Conservation (phyloP, 2,329 filamentous ascomycete species). For the Myriosclerotinia duriaeana region DNA sequence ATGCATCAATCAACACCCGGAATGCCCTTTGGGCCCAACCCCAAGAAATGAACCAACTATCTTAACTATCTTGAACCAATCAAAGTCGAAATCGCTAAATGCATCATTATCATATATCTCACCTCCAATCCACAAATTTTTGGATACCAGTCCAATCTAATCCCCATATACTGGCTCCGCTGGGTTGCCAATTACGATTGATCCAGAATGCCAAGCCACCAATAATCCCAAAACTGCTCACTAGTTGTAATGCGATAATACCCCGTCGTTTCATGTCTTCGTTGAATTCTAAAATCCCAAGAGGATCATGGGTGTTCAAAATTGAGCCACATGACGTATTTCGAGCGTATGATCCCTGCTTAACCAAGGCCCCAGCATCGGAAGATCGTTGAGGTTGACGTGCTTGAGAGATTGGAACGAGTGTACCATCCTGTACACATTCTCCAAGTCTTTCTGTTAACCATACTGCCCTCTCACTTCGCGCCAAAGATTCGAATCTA, state of each 20-base stretch:
- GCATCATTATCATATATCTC: background rate
- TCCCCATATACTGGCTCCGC: slow-evolving; percentile 26
- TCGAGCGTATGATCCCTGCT: slow-evolving; percentile 29
- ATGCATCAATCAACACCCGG: slow-evolving; percentile 13
- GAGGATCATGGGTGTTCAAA: slow-evolving; percentile 61
- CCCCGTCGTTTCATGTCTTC: slow-evolving; percentile 64
- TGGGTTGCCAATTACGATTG: slow-evolving; percentile 22
- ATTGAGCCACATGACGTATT: slow-evolving; percentile 18
- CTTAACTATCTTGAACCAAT: slow-evolving; percentile 1
- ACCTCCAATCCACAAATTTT: slow-evolving; percentile 30
- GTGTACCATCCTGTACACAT: slow-evolving; percentile 63
- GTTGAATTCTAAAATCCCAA: slow-evolving; percentile 71
- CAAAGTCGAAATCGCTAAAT: slow-evolving; percentile 15
- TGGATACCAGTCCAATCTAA: slow-evolving; percentile 32
- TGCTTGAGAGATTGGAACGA: slow-evolving; percentile 51
- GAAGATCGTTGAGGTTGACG: slow-evolving; percentile 26
- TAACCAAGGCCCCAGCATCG: slow-evolving; percentile 30
- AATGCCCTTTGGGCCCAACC: slow-evolving; percentile 12
- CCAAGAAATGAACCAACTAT: slow-evolving; percentile 1
- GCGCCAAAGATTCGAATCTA: slow-evolving; percentile 62
- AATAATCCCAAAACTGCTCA: slow-evolving; percentile 72
- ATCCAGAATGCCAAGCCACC: slow-evolving; percentile 70
- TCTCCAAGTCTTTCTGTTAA: slow-evolving; percentile 65
- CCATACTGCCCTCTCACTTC: slow-evolving; percentile 66
- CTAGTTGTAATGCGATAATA: slow-evolving; percentile 68